phyloP scores from a whole-genome alignment of 164 flowering plant genomes.

The Houttuynia cordata region DNA sequence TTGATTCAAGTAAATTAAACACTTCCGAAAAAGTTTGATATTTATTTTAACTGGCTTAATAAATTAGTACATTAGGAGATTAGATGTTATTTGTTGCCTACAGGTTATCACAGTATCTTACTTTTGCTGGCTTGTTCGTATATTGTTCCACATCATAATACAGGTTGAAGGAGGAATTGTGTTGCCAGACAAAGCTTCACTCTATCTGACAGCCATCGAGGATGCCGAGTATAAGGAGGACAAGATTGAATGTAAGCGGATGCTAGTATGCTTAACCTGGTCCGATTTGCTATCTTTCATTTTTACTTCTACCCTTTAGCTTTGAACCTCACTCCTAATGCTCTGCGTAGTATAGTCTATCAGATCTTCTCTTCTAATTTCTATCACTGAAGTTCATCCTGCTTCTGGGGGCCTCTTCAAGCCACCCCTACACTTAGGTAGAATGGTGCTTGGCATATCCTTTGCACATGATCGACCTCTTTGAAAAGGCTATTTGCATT shows the following conservation, averaged over 20 bases:
- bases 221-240: slow-evolving; percentile 98
- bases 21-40: too few species aligned
- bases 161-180: slow-evolving; percentile 70
- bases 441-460: too few species aligned
- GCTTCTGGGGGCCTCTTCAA: too few species aligned
- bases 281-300: background rate
- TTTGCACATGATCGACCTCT: too few species aligned
- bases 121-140: background rate
- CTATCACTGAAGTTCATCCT: too few species aligned
- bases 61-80: too few species aligned
- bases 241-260: slow-evolving; percentile 81
- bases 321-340: background rate
- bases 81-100: background rate
- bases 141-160: background rate
- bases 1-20: too few species aligned
- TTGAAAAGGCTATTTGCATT: too few species aligned
- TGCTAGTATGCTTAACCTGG: background rate
- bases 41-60: too few species aligned
- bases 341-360: too few species aligned
- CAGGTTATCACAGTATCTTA: background rate
- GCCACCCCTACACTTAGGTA: too few species aligned
- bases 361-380: too few species aligned
- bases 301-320: background rate
- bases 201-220: slow-evolving; percentile 89
- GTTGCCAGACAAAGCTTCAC: slow-evolving; percentile 85